A percentile compares a stretch with the other conserved stretches of the same genome.
Evolutionary conservation across 805 yeast genomes (phyloP).

Genomic region (Saccharomycopsis sp.): DNA sequence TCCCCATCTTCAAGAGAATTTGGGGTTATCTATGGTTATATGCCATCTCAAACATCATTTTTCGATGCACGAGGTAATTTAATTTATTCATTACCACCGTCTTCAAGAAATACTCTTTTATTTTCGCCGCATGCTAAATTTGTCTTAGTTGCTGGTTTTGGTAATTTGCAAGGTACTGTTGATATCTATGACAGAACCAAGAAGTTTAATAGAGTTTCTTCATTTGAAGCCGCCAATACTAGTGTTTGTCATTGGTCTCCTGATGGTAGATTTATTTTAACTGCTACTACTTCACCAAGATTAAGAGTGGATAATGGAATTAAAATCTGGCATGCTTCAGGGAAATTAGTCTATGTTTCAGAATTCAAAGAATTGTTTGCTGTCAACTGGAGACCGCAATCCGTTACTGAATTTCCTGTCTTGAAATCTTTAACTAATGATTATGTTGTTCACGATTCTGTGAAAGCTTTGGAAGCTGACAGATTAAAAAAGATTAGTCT

Average conservation of each 20-base stretch:
- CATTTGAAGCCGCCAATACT: conserved; percentile 89
- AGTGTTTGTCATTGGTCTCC: conserved; percentile 98
- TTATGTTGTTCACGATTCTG: conserved; percentile 67
- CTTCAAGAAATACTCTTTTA: conserved; percentile 81
- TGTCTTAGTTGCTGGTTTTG: conserved; percentile 93
- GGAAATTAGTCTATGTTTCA: conserved; percentile 67
- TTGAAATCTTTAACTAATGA: conserved; percentile 39
- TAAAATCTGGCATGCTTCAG: conserved; percentile 88
- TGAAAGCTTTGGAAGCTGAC: conserved; percentile 43
- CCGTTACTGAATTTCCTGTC: conserved; percentile 29
- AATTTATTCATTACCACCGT: conserved; percentile 74
- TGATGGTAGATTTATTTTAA: conserved; percentile 84
- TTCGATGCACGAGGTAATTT: conserved; percentile 91
- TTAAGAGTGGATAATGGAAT: conserved; percentile 94
- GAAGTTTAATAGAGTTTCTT: conserved; percentile 69
- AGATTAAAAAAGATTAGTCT: conserved; percentile 27
- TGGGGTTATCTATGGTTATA: conserved; percentile 94
- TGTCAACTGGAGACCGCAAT: conserved; percentile 75
- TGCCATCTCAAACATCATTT: conserved; percentile 95
- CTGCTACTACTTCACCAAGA: conserved; percentile 96
- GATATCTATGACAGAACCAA: conserved; percentile 90
- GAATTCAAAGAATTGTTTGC: conserved; percentile 77
- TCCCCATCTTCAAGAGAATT: conserved; percentile 93
- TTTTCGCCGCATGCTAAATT: conserved; percentile 93
- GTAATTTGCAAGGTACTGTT: conserved; percentile 93